Evolutionary conservation across 2,329 filamentous ascomycete species (phyloP).

Genomic region (Alternaria triticina): DNA sequence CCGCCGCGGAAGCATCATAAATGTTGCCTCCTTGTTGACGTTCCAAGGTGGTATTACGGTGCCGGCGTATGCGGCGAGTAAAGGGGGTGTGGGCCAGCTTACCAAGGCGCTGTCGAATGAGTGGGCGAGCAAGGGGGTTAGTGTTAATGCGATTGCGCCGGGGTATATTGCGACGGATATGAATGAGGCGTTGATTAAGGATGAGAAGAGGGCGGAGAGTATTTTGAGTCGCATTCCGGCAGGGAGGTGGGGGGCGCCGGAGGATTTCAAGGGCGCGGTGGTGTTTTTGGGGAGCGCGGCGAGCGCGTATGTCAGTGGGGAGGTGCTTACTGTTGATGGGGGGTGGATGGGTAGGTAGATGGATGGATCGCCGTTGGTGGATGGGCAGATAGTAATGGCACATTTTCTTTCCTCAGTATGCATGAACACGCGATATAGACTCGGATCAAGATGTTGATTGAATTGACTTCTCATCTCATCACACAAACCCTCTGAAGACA

Average conservation of each 20-base stretch:
- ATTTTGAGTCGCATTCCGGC: constrained; percentile 84
- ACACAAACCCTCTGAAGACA: background rate
- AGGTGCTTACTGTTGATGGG: constrained; percentile 83
- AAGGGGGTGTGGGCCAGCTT: constrained; percentile 83
- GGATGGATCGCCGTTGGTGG: background rate
- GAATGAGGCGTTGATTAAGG: constrained; percentile 81
- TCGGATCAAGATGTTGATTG: background rate
- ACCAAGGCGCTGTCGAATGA: constrained; percentile 88
- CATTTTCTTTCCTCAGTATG: background rate
- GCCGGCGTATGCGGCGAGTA: constrained; percentile 84
- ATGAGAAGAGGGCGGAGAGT: constrained; percentile 71
- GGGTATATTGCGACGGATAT: constrained; percentile 95
- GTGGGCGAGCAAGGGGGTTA: constrained; percentile 80
- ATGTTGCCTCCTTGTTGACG: constrained; percentile 79
- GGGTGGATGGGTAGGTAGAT: constrained; percentile 87
- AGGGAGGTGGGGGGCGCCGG: constrained; percentile 79
- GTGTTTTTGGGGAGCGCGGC: constrained; percentile 79
- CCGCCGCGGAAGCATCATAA: constrained; percentile 77
- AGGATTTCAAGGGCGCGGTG: constrained; percentile 85
- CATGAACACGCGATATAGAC: background rate
- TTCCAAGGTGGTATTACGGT: constrained; percentile 91
- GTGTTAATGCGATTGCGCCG: constrained; percentile 86
- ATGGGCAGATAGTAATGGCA: background rate
- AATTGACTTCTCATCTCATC: background rate
- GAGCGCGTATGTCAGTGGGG: constrained; percentile 82